Base-by-base conservation (phyloP, 345 rosid genomes). In the Euphorbia peplus region DNA sequence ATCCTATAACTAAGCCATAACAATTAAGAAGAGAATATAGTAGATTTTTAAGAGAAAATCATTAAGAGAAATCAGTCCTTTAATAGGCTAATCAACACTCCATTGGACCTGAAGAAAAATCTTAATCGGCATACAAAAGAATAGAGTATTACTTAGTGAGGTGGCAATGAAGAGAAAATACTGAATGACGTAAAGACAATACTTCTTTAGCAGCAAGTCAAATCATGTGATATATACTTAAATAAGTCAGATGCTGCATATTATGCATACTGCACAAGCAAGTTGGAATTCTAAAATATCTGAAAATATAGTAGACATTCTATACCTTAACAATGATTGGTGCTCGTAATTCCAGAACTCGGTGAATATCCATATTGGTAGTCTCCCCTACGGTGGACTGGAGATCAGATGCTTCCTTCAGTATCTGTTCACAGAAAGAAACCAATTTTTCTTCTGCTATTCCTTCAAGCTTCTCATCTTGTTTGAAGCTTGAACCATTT, bases 241-340 rank as follows among this genome's bases (percentile, higher is more conserved):
- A 58, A 55, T 24, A 41, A 67, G 64, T 44, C 50, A 54, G 67
- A 63, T 0, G 6, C 42, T 24, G 70, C 21, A 57, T 0, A 51
- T 29, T 63, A 24, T 29, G 1, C 41, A 30, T 19, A 22, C 16
- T 4, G 14, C 41, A 50, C 55, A 19, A 44, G 4, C 28, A 48
- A n/a, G 26, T 13, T 7, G 11, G 37, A 21, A 19, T 6, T n/a
- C 44, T 25, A 11, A 57, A 30, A 51, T 50, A 11, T 21, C 15
- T 30, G 15, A 48, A 32, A 9, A 30, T 15, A 13, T 24, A 62
- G 16, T 19, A 59, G 26, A 18, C 29, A 54, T n/a, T 19, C 1
- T 12, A 47, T 85, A 95, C 99, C 99, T 87, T 88, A 53, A 95
- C 90, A 78, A 95, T 90, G 67, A 95, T 73, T 0, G 98, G 98